Evolutionary conservation across 495 filamentous ascomycete genomes (phyloP).

Genomic region (Penicillium subrubescens): DNA sequence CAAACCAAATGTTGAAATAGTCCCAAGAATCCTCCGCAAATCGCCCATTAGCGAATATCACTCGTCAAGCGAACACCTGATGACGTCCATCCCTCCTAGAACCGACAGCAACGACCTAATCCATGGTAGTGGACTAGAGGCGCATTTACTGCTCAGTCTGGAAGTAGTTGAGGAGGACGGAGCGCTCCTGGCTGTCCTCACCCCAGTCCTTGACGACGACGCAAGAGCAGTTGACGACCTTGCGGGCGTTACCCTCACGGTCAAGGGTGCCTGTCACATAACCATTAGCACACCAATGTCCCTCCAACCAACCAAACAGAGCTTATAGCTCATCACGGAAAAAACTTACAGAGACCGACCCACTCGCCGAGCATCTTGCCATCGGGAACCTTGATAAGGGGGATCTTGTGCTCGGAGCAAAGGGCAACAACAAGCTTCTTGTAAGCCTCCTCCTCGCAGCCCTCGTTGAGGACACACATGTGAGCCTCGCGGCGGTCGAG

Average conservation of each 20-base stretch:
- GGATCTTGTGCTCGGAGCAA: constrained; percentile 98
- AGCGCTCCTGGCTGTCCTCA: constrained; percentile 97
- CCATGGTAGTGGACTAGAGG: background rate
- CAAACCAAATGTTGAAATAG: constrained; percentile 1
- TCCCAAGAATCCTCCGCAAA: constrained; percentile 7
- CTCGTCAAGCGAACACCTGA: constrained; percentile 7
- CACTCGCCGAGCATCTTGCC: constrained; percentile 99
- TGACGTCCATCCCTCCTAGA: constrained; percentile 11
- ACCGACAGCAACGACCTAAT: constrained; percentile 15
- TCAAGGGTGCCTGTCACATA: constrained; percentile 80
- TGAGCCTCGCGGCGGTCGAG: constrained; percentile 97
- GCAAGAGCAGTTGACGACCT: constrained; percentile 99
- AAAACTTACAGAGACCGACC: constrained; percentile 93
- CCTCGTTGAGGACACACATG: constrained; percentile 99
- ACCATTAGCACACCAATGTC: constrained; percentile 19
- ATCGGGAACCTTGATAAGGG: constrained; percentile 98
- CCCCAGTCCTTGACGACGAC: constrained; percentile 99
- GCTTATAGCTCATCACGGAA: background rate
- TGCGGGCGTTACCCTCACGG: constrained; percentile 97
- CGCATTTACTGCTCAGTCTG: constrained; percentile 74
- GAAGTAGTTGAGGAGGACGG: constrained; percentile 99
- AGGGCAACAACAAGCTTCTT: constrained; percentile 99
- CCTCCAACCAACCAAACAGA: background rate
- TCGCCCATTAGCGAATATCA: background rate
- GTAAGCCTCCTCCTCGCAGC: constrained; percentile 99